Percentiles rank a stretch among this genome's conserved stretches.
phyloP scores from a whole-genome alignment of 768 basidiomycete genomes.

The Galerina sulciceps region DNA sequence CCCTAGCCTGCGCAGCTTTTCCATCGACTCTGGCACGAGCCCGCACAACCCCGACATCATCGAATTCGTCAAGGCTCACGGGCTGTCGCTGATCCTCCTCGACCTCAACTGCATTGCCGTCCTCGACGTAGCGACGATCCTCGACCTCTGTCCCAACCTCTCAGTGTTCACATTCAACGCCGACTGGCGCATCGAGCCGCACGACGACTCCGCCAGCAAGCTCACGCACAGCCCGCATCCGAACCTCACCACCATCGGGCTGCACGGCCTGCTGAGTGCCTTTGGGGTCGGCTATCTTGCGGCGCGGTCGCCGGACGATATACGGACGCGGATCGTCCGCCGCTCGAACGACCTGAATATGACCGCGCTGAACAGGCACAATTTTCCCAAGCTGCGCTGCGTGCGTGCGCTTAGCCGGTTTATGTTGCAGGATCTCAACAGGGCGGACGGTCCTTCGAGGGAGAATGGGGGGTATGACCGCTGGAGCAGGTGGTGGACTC shows the following conservation, averaged over 20 bases:
- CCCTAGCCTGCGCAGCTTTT: constrained; percentile 60
- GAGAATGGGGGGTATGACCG: constrained; percentile 50
- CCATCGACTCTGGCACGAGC: constrained; percentile 54
- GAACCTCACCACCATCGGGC: constrained; percentile 63
- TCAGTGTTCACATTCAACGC: constrained; percentile 72
- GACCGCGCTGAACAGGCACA: constrained; percentile 49
- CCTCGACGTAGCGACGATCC: constrained; percentile 60
- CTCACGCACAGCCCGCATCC: constrained; percentile 58
- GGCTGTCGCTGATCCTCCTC: constrained; percentile 60
- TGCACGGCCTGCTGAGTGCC: constrained; percentile 70
- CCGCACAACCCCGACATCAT: constrained; percentile 60
- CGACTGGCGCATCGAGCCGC: constrained; percentile 64
- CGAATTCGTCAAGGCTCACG: constrained; percentile 64
- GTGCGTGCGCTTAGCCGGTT: constrained; percentile 62
- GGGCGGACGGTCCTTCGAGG: constrained; percentile 50
- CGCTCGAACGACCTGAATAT: constrained; percentile 73
- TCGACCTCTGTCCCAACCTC: constrained; percentile 68
- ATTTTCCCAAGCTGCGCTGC: constrained; percentile 65
- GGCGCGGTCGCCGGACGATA: constrained; percentile 9
- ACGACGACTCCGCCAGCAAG: constrained; percentile 35
- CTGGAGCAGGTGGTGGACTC: constrained; percentile 75
- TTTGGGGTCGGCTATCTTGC: constrained; percentile 67
- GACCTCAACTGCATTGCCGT: constrained; percentile 64
- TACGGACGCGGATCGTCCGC: constrained; percentile 48
- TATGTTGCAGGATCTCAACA: constrained; percentile 62